Percentiles rank a stretch among this genome's conserved stretches.
Evolutionary conservation across 176 grass and related monocot species (phyloP).

Genomic region (Ensete glaucum): DNA sequence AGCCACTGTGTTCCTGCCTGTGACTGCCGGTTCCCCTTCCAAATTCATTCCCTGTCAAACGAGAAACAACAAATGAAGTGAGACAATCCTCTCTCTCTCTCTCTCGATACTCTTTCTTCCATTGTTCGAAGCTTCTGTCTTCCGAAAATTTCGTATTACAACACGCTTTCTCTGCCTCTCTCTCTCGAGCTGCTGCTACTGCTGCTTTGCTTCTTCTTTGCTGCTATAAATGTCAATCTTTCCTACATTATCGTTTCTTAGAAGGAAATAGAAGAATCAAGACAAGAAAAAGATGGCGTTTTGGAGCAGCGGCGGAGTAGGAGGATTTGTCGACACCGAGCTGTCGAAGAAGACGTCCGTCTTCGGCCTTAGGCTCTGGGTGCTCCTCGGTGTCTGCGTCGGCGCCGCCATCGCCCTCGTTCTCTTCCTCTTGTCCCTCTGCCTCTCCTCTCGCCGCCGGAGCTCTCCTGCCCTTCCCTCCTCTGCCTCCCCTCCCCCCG

Average conservation of each 20-base stretch:
- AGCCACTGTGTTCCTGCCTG: neutral
- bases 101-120: too few relatives aligned
- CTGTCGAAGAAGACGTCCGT: conserved; percentile 62
- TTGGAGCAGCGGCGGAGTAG: conserved; percentile 18
- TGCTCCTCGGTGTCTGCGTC: conserved; percentile 38
- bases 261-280: neutral
- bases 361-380: conserved; percentile 64
- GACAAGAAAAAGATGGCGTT: conserved; percentile 18
- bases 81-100: too few relatives aligned
- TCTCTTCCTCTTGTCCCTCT: conserved; percentile 42
- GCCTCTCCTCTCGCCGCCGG: conserved; percentile 23
- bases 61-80: too few relatives aligned
- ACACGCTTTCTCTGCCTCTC: too few relatives aligned
- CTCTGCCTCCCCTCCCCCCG: neutral
- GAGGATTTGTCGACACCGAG: conserved; percentile 38
- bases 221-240: neutral
- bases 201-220: too few relatives aligned
- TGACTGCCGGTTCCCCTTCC: too few relatives aligned
- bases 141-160: too few relatives aligned
- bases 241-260: conserved; percentile 8
- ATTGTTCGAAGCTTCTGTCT: too few relatives aligned
- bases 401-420: conserved; percentile 29
- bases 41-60: too few relatives aligned
- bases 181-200: too few relatives aligned
- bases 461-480: conserved; percentile 13